A percentile compares a stretch with the other conserved stretches of the same genome.
Conservation (phyloP, 2,329 filamentous ascomycete species). For the Stachybotrys chartarum region DNA sequence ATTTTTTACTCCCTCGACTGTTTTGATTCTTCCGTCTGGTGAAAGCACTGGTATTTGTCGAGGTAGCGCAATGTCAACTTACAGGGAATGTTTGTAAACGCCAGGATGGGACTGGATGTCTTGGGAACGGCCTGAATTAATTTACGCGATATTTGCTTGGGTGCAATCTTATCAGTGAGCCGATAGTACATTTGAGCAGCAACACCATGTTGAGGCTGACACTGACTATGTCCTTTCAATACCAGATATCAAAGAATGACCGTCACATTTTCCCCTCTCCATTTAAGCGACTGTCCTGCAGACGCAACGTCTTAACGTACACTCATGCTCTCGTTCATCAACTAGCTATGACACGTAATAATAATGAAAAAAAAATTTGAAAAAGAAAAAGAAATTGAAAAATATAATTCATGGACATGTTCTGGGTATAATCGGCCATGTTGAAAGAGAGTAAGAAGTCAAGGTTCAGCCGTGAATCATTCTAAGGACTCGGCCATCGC, state of each 20-base stretch:
- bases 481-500: slow-evolving; percentile 37
- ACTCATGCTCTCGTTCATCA: not conserved
- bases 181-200: too few relatives aligned
- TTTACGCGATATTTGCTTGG: too few relatives aligned
- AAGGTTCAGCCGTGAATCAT: not conserved
- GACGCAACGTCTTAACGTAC: not conserved
- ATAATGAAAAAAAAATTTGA: not conserved
- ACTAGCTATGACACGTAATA: not conserved
- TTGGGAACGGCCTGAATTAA: not conserved
- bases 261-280: not conserved
- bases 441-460: not conserved
- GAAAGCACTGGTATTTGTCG: not conserved
- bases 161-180: too few relatives aligned
- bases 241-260: too few relatives aligned
- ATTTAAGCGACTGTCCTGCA: not conserved
- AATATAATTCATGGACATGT: not conserved
- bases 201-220: not conserved
- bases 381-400: not conserved
- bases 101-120: not conserved
- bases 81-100: not conserved
- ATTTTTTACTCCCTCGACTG: not conserved
- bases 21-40: not conserved
- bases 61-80: not conserved
- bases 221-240: not conserved
- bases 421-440: not conserved